Evolutionary conservation across 179 eudicot genomes (phyloP), one percentile per base, ranked within the genome.

Genomic region (Drosera spatulata): DNA sequence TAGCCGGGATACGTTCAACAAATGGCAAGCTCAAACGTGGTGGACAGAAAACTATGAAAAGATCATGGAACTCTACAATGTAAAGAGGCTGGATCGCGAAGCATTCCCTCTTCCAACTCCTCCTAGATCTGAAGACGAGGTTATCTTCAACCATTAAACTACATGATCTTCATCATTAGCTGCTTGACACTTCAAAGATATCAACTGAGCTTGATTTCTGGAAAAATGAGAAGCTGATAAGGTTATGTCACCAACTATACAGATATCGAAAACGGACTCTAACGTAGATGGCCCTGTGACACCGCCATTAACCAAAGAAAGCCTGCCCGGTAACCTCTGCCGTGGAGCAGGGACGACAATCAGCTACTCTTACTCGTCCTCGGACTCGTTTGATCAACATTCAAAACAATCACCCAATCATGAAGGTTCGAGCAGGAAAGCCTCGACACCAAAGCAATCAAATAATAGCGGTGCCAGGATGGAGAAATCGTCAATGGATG

Each of bases 11-110:
- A 85, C 65, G 81, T 88, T 83, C 70, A 83, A 83, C 77, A 78
- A 88, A 75, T 83, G 87, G 90, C 90, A 88, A 88, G 96, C 96
- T 50, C 97, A 91, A 68, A 83, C 73, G 54, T 91, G 97, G 97
- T 91, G 97, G 97, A 78, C 94, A 43, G 97, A 91, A 56, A 87
- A 91, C 69, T 83, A 76, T 55, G 97, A 91, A 63, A 91, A 81
- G 73, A 77, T 91, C 60, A 82, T 85, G 85, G 97, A 91, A 63
- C 82, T 91, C n/a, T 91, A 91, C 79, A 91, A 91, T 69, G 97
- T 91, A 40, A 85, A 87, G 64, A 81, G 82, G 71, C 76, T 91
- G 63, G 85, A 90, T 70, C 87, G 82, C 54, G 84, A 91, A 67
- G 97, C 83, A 22, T 85, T 87, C 57, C 96, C 97, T 11, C 94